Conservation (phyloP, 345 rosid species). For the Eutrema japonicum region DNA sequence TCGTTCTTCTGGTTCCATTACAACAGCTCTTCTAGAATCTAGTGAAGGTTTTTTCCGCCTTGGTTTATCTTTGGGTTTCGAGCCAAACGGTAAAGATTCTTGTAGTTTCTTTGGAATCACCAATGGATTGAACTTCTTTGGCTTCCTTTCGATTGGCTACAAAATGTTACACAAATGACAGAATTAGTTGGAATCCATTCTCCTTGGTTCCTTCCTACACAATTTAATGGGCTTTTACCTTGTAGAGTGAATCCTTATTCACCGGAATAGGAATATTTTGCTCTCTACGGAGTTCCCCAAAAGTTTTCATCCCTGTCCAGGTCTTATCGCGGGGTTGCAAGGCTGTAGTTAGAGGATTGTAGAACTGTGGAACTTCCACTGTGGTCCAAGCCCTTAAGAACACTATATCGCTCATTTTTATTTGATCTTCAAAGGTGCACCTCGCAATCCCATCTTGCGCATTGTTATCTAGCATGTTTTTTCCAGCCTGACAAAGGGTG, state of each 20-base stretch:
- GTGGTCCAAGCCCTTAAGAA: slow-evolving; percentile 82
- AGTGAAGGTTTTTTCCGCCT: slow-evolving; percentile 53
- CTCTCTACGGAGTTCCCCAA: slow-evolving; percentile 81
- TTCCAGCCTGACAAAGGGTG: slow-evolving; percentile 62
- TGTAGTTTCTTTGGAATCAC: slow-evolving; percentile 76
- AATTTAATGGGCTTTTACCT: slow-evolving; percentile 48
- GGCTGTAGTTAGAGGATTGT: slow-evolving; percentile 83
- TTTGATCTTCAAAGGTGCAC: slow-evolving; percentile 97
- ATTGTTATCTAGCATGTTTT: slow-evolving; percentile 73
- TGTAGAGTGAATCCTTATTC: slow-evolving; percentile 86
- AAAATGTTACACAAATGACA: slow-evolving; percentile 14
- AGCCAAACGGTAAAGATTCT: slow-evolving; percentile 68
- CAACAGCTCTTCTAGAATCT: slow-evolving; percentile 73
- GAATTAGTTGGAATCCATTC: neutral
- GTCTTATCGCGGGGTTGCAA: slow-evolving; percentile 79
- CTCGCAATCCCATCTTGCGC: slow-evolving; percentile 87
- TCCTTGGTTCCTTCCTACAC: neutral
- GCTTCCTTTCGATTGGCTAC: slow-evolving; percentile 81
- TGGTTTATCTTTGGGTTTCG: slow-evolving; percentile 80
- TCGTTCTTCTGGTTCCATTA: slow-evolving; percentile 71
- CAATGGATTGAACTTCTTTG: slow-evolving; percentile 74
- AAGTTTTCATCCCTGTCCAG: slow-evolving; percentile 95
- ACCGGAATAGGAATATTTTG: slow-evolving; percentile 67
- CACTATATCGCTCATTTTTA: slow-evolving; percentile 87
- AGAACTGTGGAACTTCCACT: slow-evolving; percentile 77